Conservation (phyloP, 805 yeast genomes). For the Soucietia sequanensis region DNA sequence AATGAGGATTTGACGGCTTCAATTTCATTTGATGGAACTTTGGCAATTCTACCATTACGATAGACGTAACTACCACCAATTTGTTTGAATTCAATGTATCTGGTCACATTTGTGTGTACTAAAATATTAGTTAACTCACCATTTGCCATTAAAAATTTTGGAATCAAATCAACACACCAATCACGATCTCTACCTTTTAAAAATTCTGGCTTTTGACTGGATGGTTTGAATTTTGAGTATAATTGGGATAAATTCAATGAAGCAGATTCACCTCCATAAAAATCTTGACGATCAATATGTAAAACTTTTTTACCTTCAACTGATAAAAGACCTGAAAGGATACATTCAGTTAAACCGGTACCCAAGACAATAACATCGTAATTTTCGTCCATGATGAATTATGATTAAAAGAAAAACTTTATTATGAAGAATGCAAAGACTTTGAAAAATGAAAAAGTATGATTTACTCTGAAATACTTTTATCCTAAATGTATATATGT, state of each 20-base stretch:
- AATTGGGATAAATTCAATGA: constrained; percentile 69
- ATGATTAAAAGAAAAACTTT: too few species aligned
- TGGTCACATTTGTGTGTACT: constrained; percentile 92
- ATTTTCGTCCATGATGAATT: constrained; percentile 82
- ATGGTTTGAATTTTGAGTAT: constrained; percentile 84
- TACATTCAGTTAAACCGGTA: constrained; percentile 94
- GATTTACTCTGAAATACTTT: too few species aligned
- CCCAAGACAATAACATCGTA: constrained; percentile 97
- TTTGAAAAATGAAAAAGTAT: too few species aligned
- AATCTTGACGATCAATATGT: constrained; percentile 94
- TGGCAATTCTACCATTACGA: constrained; percentile 85
- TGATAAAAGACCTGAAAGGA: constrained; percentile 86
- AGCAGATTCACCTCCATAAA: constrained; percentile 93
- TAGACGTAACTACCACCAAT: constrained; percentile 95
- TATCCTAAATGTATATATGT: too few species aligned
- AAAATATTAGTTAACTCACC: constrained; percentile 96
- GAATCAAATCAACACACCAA: constrained; percentile 97
- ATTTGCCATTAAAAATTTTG: constrained; percentile 95
- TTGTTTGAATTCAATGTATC: constrained; percentile 95
- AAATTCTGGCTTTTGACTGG: constrained; percentile 61
- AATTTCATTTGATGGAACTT: constrained; percentile 88
- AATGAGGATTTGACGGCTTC: constrained; percentile 91
- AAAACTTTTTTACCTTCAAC: constrained; percentile 98
- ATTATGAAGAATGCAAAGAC: too few species aligned
- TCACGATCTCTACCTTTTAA: constrained; percentile 89